Conservation (phyloP, 352 stramenopile genomes). For the Phytophthora sp. region DNA sequence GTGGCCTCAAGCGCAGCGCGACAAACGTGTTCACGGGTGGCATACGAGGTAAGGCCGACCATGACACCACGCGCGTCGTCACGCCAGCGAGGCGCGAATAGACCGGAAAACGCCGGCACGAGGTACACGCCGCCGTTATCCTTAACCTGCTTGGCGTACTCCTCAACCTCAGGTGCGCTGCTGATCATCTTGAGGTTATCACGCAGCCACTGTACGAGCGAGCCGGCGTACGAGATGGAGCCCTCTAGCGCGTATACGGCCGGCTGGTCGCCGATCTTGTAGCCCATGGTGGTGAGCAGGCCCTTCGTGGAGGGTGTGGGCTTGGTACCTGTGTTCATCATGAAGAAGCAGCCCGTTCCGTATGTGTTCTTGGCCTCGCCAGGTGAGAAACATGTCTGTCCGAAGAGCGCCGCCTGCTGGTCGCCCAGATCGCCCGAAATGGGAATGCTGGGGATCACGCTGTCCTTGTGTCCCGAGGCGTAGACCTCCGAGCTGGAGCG, state of each 20-base stretch:
- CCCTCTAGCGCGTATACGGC: conserved; percentile 98
- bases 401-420: conserved; percentile 97
- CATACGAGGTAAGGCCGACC: conserved; percentile 95
- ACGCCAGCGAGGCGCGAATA: conserved; percentile 98
- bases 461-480: conserved; percentile 57
- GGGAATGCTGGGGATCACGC: conserved; percentile 85
- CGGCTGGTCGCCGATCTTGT: conserved; percentile 81
- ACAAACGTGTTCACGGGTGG: conserved; percentile 95
- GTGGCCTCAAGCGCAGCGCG: conserved; percentile 96
- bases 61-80: conserved; percentile 96
- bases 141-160: conserved; percentile 81
- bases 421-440: conserved; percentile 96
- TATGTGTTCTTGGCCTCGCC: conserved; percentile 99
- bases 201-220: conserved; percentile 98
- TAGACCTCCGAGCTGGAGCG: conserved; percentile 91
- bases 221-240: conserved; percentile 95
- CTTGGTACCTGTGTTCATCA: conserved; percentile 98
- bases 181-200: conserved; percentile 98
- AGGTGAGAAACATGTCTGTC: conserved; percentile 95
- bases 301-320: conserved; percentile 91
- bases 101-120: conserved; percentile 97
- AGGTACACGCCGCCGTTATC: conserved; percentile 98
- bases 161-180: conserved; percentile 89
- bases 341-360: conserved; percentile 98
- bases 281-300: conserved; percentile 95